Evolutionary conservation across 2,329 filamentous ascomycete genomes (phyloP).

Genomic region (Neonectria faginata): DNA sequence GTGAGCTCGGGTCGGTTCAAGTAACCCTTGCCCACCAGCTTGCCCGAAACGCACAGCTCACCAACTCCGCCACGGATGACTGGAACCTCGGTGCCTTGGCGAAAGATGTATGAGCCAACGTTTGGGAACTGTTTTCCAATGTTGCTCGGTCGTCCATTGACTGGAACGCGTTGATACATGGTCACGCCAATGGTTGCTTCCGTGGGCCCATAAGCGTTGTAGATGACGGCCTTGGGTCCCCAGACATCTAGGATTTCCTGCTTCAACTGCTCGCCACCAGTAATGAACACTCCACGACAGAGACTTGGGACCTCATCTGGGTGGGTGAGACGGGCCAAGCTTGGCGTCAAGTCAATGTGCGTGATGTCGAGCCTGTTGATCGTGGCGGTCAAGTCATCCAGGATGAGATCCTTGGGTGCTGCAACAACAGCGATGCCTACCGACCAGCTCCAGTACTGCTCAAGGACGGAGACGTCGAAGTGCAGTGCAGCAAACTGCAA

Average conservation of each 20-base stretch:
- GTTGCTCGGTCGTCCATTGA: conserved; percentile 84
- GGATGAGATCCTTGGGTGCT: conserved; percentile 84
- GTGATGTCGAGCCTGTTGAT: conserved; percentile 82
- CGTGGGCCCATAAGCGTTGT: conserved; percentile 93
- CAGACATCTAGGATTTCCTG: conserved; percentile 90
- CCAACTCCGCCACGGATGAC: conserved; percentile 84
- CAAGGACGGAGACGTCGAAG: conserved; percentile 92
- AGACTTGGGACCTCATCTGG: conserved; percentile 85
- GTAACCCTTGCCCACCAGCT: conserved; percentile 90
- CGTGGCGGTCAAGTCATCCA: conserved; percentile 81
- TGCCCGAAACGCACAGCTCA: conserved; percentile 89
- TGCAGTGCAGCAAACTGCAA: conserved; percentile 95
- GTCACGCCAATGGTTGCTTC: conserved; percentile 94
- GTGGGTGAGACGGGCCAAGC: conserved; percentile 80
- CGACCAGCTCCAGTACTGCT: conserved; percentile 97
- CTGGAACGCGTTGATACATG: conserved; percentile 84
- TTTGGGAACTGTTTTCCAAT: conserved; percentile 90
- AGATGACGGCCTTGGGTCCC: conserved; percentile 83
- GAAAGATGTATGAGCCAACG: conserved; percentile 84
- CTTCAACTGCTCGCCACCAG: conserved; percentile 87
- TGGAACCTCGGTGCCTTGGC: conserved; percentile 74
- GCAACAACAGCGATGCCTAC: conserved; percentile 87
- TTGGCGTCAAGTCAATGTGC: conserved; percentile 92
- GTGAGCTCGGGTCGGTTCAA: conserved; percentile 85
- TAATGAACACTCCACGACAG: conserved; percentile 89